Base-by-base conservation (phyloP, 2,329 filamentous ascomycete species). In the Trichoderma sp. region DNA sequence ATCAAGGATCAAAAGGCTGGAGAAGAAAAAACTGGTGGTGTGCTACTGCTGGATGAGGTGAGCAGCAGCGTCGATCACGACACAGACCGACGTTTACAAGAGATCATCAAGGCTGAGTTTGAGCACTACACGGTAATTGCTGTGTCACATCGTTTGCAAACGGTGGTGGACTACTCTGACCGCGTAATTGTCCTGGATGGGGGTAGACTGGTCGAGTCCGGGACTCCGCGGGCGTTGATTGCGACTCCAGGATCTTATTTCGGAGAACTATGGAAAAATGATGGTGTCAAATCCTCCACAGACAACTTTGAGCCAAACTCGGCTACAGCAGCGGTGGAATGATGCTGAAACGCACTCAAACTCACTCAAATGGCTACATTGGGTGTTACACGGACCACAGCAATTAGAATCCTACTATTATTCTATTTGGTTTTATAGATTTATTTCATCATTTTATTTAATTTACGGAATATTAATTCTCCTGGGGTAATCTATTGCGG, bases 61-160 rank as follows among this genome's bases (percentile, higher is more conserved):
- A 80, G 76, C 11, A 78, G 77, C 0, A 79, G 76, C 37, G 80
- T 83, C 1, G 82, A 84, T 61, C 64, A 73, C 16, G 75, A 77
- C 13, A 83, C 81, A 1, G 80, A 83, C 40, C 72, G 76, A 21
- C 67, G 70, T 16, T 81, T 83, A 79, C 78, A 79, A 72, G 71
- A 75, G 53, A 77, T 82, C 1, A 80, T 83, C 43, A 68, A 73
- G 52, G 58, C 73, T 5, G 81, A 83, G 70, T 83, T 84, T 70
- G 70, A 62, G 0, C 73, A 68, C 81, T 80, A 55, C 71, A 92
- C 89, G 0, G 83, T 92, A 11, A 72, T 84, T 29, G 81, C 81
- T 75, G 78, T 84, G 1, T 78, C 78, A 11, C 83, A 84, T 68
- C 76, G 82, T 5, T 73, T 84, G 5, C 78, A 82, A 14, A 84